Percentiles rank a stretch among this genome's conserved stretches.
These are phyloP conservation scores for Achlya hypogyna DNA, from an alignment of 352 stramenopile species.

Conservation along the genomic window DNA sequence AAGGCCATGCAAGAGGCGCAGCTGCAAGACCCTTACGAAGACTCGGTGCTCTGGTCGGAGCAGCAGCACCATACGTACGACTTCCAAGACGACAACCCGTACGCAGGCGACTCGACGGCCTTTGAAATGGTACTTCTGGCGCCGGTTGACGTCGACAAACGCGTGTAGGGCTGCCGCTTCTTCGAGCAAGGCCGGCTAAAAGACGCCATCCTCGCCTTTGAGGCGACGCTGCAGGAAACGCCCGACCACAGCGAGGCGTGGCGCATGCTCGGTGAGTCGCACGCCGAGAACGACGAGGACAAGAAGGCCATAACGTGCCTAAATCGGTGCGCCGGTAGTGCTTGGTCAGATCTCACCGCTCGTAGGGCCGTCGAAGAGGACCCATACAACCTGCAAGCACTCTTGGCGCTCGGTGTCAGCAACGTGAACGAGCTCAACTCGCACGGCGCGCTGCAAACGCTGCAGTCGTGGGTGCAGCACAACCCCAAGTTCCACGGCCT, in stretches of 20 bases:
- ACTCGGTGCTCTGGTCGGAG: constrained; percentile 30
- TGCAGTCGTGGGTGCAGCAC: constrained; percentile 95
- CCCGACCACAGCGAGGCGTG: constrained; percentile 91
- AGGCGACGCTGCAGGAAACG: constrained; percentile 90
- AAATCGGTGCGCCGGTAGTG: constrained; percentile 37
- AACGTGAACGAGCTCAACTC: constrained; percentile 97
- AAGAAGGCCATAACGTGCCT: constrained; percentile 92
- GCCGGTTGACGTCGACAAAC: not conserved
- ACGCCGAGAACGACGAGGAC: constrained; percentile 96
- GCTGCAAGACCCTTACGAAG: constrained; percentile 66
- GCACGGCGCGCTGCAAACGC: constrained; percentile 84
- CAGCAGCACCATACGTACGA: constrained; percentile 40
- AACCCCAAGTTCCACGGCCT: constrained; percentile 96
- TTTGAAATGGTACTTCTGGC: constrained; percentile 32
- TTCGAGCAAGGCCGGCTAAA: constrained; percentile 87
- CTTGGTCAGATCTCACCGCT: not conserved
- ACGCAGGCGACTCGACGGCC: constrained; percentile 47
- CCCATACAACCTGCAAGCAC: constrained; percentile 89
- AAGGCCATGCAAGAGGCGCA: constrained; percentile 65
- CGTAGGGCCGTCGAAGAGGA: constrained; percentile 84
- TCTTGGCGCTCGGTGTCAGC: constrained; percentile 90
- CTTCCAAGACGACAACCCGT: constrained; percentile 74
- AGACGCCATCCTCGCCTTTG: constrained; percentile 91
- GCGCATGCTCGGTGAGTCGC: constrained; percentile 90
- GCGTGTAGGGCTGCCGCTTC: constrained; percentile 48